Evolutionary conservation across 2,329 filamentous ascomycete species (phyloP).

Genomic region (Penicillium sp.): DNA sequence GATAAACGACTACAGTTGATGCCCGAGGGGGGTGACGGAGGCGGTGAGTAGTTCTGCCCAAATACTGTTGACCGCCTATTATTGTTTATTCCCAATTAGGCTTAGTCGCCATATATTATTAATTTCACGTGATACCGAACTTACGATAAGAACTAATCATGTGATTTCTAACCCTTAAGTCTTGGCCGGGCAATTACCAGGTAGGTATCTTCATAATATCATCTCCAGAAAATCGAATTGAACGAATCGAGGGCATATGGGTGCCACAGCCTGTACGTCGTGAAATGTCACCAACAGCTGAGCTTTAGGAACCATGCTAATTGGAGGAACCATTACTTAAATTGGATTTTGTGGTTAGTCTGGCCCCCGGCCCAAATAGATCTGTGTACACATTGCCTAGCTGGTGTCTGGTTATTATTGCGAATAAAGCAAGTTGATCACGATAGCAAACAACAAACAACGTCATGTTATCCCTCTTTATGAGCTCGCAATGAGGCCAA

Average conservation of each 20-base stretch:
- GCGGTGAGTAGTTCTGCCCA: conserved; percentile 5
- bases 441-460: conserved; percentile 10
- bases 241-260: background rate
- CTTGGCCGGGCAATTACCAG: too few relatives aligned
- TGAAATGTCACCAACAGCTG: background rate
- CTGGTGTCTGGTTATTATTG: background rate
- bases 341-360: too few relatives aligned
- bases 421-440: background rate
- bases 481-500: background rate
- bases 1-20: background rate
- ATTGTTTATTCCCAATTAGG: background rate
- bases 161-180: background rate
- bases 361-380: background rate
- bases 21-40: conserved; percentile 5
- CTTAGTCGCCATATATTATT: background rate
- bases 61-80: background rate
- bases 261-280: background rate
- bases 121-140: background rate
- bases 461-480: conserved; percentile 17
- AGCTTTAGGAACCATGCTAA: background rate
- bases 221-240: background rate
- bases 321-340: background rate
- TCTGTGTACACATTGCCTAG: background rate
- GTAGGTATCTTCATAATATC: background rate
- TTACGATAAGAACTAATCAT: background rate